Evolutionary conservation across 306 rosid species (phyloP).

Genomic region (Phaseolus lunatus): DNA sequence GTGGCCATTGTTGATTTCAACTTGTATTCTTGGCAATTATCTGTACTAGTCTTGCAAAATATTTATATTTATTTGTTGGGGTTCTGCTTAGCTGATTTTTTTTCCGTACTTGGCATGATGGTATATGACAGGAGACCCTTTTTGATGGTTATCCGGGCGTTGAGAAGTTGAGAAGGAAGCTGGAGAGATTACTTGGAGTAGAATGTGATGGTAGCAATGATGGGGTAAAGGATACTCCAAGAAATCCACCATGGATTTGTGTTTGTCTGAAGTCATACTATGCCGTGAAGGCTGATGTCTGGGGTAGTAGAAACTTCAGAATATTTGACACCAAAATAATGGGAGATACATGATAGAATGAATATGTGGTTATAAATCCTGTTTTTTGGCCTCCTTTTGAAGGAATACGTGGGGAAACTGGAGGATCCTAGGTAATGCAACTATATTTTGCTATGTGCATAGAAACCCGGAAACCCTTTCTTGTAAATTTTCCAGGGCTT

Average conservation of each 20-base stretch:
- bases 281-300: slow-evolving; percentile 27
- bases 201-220: slow-evolving; percentile 21
- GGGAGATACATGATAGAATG: not conserved
- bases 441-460: not conserved
- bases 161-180: slow-evolving; percentile 46
- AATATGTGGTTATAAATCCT: no score
- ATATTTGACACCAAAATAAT: slow-evolving; percentile 61
- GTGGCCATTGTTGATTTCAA: not conserved
- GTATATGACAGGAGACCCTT: slow-evolving; percentile 55
- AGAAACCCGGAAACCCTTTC: not conserved
- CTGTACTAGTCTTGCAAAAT: not conserved
- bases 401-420: not conserved
- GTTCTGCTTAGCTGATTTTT: not conserved
- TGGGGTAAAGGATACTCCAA: slow-evolving; percentile 30
- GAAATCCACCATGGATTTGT: slow-evolving; percentile 84
- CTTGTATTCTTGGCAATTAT: not conserved
- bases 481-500: not conserved
- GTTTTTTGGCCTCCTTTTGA: not conserved
- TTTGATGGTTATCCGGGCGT: slow-evolving; percentile 55
- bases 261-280: slow-evolving; percentile 63
- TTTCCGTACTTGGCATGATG: not conserved
- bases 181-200: slow-evolving; percentile 63
- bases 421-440: not conserved
- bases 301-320: slow-evolving; percentile 50
- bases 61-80: not conserved